A percentile compares a stretch with the other conserved stretches of the same genome.
Evolutionary conservation across 306 rosid species (phyloP).

Genomic region (Vachellia collinsii): DNA sequence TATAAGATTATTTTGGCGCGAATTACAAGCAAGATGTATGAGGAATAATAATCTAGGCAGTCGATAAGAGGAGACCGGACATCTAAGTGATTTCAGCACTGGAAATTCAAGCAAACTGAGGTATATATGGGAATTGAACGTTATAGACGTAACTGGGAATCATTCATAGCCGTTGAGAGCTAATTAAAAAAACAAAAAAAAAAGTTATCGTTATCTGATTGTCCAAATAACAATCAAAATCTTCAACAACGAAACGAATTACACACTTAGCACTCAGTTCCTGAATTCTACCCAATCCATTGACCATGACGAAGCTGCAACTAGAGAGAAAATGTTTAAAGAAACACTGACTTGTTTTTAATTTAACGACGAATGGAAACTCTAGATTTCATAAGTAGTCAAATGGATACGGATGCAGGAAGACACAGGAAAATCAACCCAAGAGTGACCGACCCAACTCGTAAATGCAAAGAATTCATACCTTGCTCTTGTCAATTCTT

Average conservation of each 20-base stretch:
- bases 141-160: slow-evolving; percentile 30
- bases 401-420: slow-evolving; percentile 6
- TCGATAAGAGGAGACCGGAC: slow-evolving; percentile 11
- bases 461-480: slow-evolving; percentile 33
- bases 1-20: not conserved
- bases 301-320: slow-evolving; percentile 30
- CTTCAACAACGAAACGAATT: slow-evolving; percentile 31
- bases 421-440: slow-evolving; percentile 9
- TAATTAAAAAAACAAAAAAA: not conserved
- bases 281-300: slow-evolving; percentile 27
- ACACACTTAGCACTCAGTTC: slow-evolving; percentile 3
- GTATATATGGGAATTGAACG: slow-evolving; percentile 17
- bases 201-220: slow-evolving; percentile 13
- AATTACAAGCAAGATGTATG: not conserved
- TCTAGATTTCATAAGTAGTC: slow-evolving; percentile 14
- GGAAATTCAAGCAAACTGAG: slow-evolving; percentile 29
- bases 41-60: not conserved
- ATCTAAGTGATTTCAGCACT: slow-evolving; percentile 24
- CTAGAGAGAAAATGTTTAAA: not conserved
- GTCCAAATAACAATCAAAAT: slow-evolving; percentile 29
- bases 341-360: not conserved
- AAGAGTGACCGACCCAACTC: slow-evolving; percentile 9
- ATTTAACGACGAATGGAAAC: slow-evolving; percentile 1
- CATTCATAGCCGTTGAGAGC: slow-evolving; percentile 18
- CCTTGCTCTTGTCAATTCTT: slow-evolving; percentile 91